A percentile compares a stretch with the other conserved stretches of the same genome.
Evolutionary conservation across 2,329 filamentous ascomycete genomes (phyloP).

Genomic region (Aspergillus pseudoglaucus): DNA sequence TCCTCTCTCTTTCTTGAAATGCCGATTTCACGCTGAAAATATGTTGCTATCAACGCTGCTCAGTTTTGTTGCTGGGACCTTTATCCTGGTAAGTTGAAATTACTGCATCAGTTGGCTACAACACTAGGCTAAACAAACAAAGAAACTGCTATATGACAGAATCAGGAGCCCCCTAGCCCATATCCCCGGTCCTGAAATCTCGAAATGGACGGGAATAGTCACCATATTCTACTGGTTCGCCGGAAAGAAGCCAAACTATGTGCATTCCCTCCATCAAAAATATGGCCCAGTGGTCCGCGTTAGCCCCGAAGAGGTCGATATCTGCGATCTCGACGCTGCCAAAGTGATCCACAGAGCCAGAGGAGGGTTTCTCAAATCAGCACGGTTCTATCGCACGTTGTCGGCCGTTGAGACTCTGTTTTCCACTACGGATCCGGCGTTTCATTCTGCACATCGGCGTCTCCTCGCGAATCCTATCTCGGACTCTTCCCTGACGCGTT

Average conservation of each 20-base stretch:
- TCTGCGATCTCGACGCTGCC: constrained; percentile 33
- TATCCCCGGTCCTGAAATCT: constrained; percentile 18
- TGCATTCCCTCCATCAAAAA: constrained; percentile 22
- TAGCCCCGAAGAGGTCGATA: constrained; percentile 21
- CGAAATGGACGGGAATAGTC: constrained; percentile 19
- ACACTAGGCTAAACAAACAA: no score
- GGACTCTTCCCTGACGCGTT: constrained; percentile 15
- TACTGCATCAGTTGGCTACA: no score
- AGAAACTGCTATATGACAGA: not conserved
- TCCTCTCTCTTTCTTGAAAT: no score
- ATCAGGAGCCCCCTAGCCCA: not conserved
- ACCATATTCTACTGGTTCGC: constrained; percentile 17
- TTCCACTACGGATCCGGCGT: constrained; percentile 33
- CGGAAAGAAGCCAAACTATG: constrained; percentile 13
- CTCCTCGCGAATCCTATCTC: constrained; percentile 38
- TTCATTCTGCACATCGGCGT: constrained; percentile 24
- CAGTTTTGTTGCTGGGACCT: no score
- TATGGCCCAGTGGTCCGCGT: constrained; percentile 30
- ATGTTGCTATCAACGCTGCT: no score
- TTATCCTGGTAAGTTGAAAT: no score
- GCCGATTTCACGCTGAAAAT: no score
- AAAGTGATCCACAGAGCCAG: constrained; percentile 31
- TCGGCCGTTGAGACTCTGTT: constrained; percentile 32
- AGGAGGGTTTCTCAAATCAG: constrained; percentile 27
- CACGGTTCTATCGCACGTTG: constrained; percentile 23